A percentile compares a stretch with the other conserved stretches of the same genome.
These are phyloP conservation scores for Circinella umbellata DNA, from an alignment of 371 early-diverging fungal genomes.

Conservation along the genomic window DNA sequence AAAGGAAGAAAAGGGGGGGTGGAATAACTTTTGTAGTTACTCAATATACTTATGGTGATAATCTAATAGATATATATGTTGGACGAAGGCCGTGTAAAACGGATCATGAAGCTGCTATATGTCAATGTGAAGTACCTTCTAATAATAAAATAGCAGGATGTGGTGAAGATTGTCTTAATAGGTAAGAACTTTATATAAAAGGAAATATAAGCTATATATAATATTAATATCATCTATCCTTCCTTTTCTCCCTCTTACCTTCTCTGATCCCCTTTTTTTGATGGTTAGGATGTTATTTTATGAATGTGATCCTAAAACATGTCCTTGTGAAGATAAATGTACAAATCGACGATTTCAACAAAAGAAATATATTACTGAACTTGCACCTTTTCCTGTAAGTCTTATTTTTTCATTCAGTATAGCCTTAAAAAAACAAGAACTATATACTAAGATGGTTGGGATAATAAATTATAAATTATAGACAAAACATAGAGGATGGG, in stretches of 20 bases:
- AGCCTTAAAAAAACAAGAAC: no score
- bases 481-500: constrained; percentile 68
- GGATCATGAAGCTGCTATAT: constrained; percentile 49
- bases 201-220: no score
- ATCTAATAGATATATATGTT: constrained; percentile 61
- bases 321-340: constrained; percentile 76
- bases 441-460: no score
- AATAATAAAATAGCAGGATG: constrained; percentile 63
- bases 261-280: background rate
- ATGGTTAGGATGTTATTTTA: constrained; percentile 67
- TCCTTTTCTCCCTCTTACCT: no score
- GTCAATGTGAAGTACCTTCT: constrained; percentile 67
- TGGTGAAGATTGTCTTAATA: constrained; percentile 78
- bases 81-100: constrained; percentile 70
- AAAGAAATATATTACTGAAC: constrained; percentile 53
- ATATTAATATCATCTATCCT: no score
- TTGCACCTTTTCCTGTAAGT: constrained; percentile 71
- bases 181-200: constrained; percentile 32
- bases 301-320: constrained; percentile 73
- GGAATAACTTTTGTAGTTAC: no score
- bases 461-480: background rate
- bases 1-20: no score
- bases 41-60: background rate
- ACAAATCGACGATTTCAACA: constrained; percentile 78
- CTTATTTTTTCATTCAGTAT: background rate